Evolutionary conservation across 768 basidiomycete species (phyloP).

Genomic region (Cyclocybe aegerita): DNA sequence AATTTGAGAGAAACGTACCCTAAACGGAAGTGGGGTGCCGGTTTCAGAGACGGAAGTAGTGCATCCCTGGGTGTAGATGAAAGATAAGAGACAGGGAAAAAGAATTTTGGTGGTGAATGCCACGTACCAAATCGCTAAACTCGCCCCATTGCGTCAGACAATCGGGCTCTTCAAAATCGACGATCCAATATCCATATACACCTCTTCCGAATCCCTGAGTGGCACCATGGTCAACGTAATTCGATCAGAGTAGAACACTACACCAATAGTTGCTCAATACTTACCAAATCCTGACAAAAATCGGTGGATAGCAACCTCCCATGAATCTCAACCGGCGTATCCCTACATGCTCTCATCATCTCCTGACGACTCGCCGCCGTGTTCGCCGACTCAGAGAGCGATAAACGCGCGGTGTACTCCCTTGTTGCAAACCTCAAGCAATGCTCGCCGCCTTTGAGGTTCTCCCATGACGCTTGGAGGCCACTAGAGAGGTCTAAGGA

Average conservation of each 20-base stretch:
- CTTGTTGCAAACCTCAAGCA: slow-evolving; percentile 29
- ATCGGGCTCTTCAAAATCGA: slow-evolving; percentile 23
- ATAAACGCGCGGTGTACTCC: slow-evolving; percentile 25
- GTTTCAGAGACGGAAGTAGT: background rate
- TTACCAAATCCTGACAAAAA: slow-evolving; percentile 29
- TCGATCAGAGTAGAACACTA: background rate
- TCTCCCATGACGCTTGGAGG: slow-evolving; percentile 3
- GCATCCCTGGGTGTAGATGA: slow-evolving; percentile 15
- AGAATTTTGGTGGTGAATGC: background rate
- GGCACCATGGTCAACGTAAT: background rate
- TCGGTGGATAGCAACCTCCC: slow-evolving; percentile 16
- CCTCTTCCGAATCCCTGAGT: slow-evolving; percentile 25
- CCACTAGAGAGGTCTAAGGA: background rate
- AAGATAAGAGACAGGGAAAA: background rate
- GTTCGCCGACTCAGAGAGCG: slow-evolving; percentile 1
- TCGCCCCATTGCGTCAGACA: slow-evolving; percentile 26
- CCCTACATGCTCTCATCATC: slow-evolving; percentile 21
- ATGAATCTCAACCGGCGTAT: slow-evolving; percentile 25
- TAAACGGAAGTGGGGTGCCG: background rate
- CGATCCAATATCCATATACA: slow-evolving; percentile 28
- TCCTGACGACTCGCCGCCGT: slow-evolving; percentile 5
- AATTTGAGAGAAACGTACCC: slow-evolving; percentile 8
- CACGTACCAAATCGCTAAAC: slow-evolving; percentile 24
- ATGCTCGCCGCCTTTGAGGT: slow-evolving; percentile 14
- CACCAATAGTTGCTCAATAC: background rate